phyloP scores from a whole-genome alignment of 495 filamentous ascomycete genomes.

The Penicillium ucsense region DNA sequence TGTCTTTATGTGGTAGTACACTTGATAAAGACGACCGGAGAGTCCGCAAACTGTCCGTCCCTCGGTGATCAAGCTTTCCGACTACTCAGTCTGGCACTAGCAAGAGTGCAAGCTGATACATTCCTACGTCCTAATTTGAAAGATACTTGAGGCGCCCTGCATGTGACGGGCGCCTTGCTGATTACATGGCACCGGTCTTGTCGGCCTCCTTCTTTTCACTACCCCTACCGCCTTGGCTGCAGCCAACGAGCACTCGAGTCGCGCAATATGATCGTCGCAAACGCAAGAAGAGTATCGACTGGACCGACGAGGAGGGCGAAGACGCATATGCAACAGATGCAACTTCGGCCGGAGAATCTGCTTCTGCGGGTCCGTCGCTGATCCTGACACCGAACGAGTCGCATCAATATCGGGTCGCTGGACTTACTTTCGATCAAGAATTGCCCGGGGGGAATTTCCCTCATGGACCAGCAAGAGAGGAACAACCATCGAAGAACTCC shows the following conservation, averaged over 20 bases:
- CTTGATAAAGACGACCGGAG: too few relatives aligned
- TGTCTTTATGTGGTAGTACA: too few relatives aligned
- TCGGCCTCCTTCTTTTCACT: slow-evolving; percentile 31
- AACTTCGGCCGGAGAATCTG: slow-evolving; percentile 19
- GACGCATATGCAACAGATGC: slow-evolving; percentile 27
- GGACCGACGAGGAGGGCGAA: slow-evolving; percentile 17
- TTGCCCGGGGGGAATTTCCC: slow-evolving; percentile 37
- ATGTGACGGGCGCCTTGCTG: slow-evolving; percentile 7
- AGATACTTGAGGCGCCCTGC: background rate
- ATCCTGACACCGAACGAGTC: slow-evolving; percentile 37
- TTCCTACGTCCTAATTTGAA: too few relatives aligned
- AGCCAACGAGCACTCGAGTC: slow-evolving; percentile 24
- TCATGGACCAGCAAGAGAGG: slow-evolving; percentile 21
- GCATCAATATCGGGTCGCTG: slow-evolving; percentile 38
- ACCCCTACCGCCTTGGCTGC: slow-evolving; percentile 32
- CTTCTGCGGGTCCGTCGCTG: slow-evolving; percentile 14
- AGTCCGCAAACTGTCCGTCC: too few relatives aligned
- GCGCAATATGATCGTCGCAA: slow-evolving; percentile 31
- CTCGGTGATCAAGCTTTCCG: too few relatives aligned
- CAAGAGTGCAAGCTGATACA: too few relatives aligned
- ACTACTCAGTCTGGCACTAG: too few relatives aligned
- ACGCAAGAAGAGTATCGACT: slow-evolving; percentile 26
- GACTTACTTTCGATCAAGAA: slow-evolving; percentile 33
- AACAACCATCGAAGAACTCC: slow-evolving; percentile 4
- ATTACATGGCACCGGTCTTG: slow-evolving; percentile 26